Evolutionary conservation across 2,329 filamentous ascomycete genomes (phyloP).

Genomic region (Aplosporella prunicola): DNA sequence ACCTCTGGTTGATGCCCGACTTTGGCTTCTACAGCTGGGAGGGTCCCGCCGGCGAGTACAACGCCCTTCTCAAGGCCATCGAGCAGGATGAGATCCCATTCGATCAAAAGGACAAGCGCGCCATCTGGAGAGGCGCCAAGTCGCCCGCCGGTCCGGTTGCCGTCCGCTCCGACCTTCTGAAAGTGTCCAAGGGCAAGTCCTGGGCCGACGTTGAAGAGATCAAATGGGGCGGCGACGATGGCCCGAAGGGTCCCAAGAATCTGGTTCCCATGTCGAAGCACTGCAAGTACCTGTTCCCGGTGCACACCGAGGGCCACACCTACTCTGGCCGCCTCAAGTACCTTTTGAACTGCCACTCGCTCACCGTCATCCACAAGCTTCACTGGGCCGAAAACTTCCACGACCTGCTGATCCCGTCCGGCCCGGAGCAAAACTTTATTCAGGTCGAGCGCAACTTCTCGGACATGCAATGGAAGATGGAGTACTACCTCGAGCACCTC

Average conservation of each 20-base stretch:
- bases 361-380: conserved; percentile 41
- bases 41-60: conserved; percentile 13
- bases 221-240: conserved; percentile 16
- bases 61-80: conserved; percentile 8
- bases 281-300: conserved; percentile 15
- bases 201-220: conserved; percentile 23
- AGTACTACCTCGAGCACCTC: conserved; percentile 35
- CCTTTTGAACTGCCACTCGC: conserved; percentile 29
- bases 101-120: conserved; percentile 14
- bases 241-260: conserved; percentile 10
- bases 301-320: conserved; percentile 19
- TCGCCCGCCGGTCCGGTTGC: conserved; percentile 13
- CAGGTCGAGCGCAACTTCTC: conserved; percentile 38
- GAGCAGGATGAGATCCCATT: conserved; percentile 9
- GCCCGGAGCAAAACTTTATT: conserved; percentile 42
- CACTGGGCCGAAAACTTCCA: conserved; percentile 42
- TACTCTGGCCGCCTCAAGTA: conserved; percentile 27
- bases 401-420: conserved; percentile 35
- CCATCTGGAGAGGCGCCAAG: conserved; percentile 19
- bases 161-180: conserved; percentile 16
- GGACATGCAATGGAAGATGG: conserved; percentile 28
- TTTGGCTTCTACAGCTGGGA: conserved; percentile 16
- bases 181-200: conserved; percentile 14
- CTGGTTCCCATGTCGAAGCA: conserved; percentile 17
- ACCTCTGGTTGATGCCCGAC: conserved; percentile 17